A percentile compares a stretch with the other conserved stretches of the same genome.
Evolutionary conservation across 2,329 filamentous ascomycete species (phyloP).

Genomic region (Venturia asperata): DNA sequence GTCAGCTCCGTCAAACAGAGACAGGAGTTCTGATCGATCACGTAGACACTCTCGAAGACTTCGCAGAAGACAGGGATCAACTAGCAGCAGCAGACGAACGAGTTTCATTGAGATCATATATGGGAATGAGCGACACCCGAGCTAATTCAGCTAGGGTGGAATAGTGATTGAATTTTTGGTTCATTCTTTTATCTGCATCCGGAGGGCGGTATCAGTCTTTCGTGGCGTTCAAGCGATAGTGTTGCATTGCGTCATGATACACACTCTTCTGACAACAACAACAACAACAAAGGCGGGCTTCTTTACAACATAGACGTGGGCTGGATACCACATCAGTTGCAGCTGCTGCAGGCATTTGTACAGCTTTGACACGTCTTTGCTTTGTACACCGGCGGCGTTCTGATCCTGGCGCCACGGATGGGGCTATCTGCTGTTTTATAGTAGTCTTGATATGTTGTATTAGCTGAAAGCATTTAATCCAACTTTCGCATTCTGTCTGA

Average conservation of each 20-base stretch:
- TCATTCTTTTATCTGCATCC: constrained; percentile 15
- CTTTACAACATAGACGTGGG: neutral
- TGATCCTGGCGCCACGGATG: neutral
- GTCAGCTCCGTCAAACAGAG: constrained; percentile 4
- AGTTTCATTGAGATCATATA: constrained; percentile 19
- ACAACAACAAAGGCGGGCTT: neutral
- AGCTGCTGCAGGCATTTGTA: constrained; percentile 5
- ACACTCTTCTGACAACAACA: constrained; percentile 5
- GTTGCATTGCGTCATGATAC: constrained; percentile 1
- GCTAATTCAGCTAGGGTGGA: constrained; percentile 4
- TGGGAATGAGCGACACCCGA: constrained; percentile 14
- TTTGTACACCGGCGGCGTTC: neutral
- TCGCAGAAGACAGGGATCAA: constrained; percentile 10
- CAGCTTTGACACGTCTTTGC: neutral
- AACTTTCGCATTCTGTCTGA: neutral
- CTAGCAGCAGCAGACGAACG: neutral
- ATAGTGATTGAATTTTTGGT: constrained; percentile 14
- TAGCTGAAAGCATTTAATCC: neutral
- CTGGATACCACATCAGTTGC: constrained; percentile 2
- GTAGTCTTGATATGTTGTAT: constrained; percentile 5
- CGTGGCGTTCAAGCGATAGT: neutral
- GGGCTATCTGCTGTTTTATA: neutral
- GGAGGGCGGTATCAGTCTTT: constrained; percentile 7
- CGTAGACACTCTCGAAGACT: constrained; percentile 13
- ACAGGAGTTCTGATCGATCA: neutral